Conservation (phyloP, 2,329 filamentous ascomycete genomes). For the Chrysoporthe deuterocubensis region DNA sequence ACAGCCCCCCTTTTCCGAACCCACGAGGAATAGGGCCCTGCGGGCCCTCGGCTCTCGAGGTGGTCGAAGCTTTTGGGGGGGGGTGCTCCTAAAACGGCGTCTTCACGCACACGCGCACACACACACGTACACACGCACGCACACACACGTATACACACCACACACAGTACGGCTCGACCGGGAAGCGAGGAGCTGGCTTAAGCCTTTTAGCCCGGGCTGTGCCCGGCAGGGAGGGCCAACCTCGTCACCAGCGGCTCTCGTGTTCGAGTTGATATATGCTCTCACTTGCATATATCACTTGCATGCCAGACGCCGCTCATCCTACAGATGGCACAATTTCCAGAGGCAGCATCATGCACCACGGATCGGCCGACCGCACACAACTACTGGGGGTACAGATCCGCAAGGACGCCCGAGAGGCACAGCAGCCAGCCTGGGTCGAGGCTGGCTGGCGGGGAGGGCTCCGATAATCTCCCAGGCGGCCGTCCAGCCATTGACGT, state of each 20-base stretch:
- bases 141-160: too few species aligned
- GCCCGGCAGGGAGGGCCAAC: slow-evolving; percentile 4
- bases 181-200: neutral
- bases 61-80: neutral
- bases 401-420: neutral
- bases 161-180: slow-evolving; percentile 13
- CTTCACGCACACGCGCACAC: too few species aligned
- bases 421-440: neutral
- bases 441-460: neutral
- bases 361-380: slow-evolving; percentile 13
- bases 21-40: neutral
- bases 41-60: neutral
- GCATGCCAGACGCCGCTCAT: slow-evolving; percentile 12
- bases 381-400: too few species aligned
- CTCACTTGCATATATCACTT: slow-evolving; percentile 16
- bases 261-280: slow-evolving; percentile 1
- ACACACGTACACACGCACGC: too few species aligned
- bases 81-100: too few species aligned
- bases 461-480: neutral
- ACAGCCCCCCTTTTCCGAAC: neutral
- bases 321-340: slow-evolving; percentile 4
- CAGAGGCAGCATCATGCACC: slow-evolving; percentile 4
- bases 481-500: slow-evolving; percentile 4
- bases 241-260: slow-evolving; percentile 10
- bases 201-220: neutral